Evolutionary conservation across 768 basidiomycete species (phyloP).

Genomic region (Lactifluus piperatus): DNA sequence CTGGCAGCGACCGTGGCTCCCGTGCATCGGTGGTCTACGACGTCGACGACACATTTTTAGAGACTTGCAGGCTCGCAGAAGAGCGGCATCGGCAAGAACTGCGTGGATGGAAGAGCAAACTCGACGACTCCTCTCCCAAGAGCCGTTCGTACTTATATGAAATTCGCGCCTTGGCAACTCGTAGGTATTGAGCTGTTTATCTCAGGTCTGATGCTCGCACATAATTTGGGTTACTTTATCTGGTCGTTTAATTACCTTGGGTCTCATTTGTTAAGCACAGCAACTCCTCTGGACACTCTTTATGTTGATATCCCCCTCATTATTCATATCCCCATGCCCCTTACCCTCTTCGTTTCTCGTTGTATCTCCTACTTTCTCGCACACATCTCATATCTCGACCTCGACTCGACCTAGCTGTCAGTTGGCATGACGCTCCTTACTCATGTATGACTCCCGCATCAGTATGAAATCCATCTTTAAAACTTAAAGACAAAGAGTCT

Average conservation of each 20-base stretch:
- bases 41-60: constrained; percentile 65
- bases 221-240: constrained; percentile 10
- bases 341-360: background rate
- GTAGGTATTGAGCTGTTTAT: constrained; percentile 43
- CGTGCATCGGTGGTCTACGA: constrained; percentile 72
- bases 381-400: constrained; percentile 4
- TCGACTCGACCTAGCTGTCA: constrained; percentile 6
- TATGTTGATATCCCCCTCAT: background rate
- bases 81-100: constrained; percentile 77
- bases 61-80: constrained; percentile 67
- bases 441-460: constrained; percentile 7
- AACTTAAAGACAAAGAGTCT: background rate
- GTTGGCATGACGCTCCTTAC: background rate
- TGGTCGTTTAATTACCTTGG: constrained; percentile 9
- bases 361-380: background rate
- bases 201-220: constrained; percentile 4
- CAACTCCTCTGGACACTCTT: background rate
- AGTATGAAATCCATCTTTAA: constrained; percentile 8
- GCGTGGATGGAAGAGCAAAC: constrained; percentile 57
- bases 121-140: constrained; percentile 29
- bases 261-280: too few species aligned
- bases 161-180: constrained; percentile 79
- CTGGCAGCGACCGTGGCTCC: constrained; percentile 71
- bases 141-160: constrained; percentile 67
- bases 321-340: background rate